These are phyloP conservation scores for Trifolium dubium DNA, from an alignment of 306 rosid genomes.

Conservation along the genomic window DNA sequence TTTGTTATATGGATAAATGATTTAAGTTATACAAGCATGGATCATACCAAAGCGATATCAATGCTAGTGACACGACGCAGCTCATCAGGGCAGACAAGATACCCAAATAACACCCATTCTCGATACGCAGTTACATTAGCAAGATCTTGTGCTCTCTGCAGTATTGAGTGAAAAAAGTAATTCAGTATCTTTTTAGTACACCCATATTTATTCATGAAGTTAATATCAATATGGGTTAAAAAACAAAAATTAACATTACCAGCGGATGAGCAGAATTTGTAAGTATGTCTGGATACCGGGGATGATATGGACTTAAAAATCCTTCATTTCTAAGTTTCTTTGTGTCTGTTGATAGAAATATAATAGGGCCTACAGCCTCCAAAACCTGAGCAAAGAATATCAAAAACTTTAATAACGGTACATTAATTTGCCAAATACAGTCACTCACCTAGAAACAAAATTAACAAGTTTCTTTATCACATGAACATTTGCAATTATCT, in stretches of 20 bases:
- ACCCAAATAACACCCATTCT: conserved; percentile 97
- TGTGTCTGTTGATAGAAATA: conserved; percentile 94
- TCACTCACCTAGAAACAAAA: conserved; percentile 32
- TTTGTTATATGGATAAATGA: conserved; percentile 23
- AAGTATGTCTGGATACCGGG: conserved; percentile 98
- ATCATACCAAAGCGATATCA: conserved; percentile 91
- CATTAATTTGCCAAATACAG: conserved; percentile 36
- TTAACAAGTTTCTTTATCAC: conserved; percentile 31
- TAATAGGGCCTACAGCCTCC: conserved; percentile 97
- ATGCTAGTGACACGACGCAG: conserved; percentile 98
- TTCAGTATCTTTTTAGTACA: conserved; percentile 38
- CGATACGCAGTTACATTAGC: conserved; percentile 97
- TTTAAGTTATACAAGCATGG: conserved; percentile 32
- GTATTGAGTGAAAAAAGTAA: conserved; percentile 30
- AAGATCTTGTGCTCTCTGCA: conserved; percentile 98
- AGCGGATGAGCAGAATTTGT: conserved; percentile 98
- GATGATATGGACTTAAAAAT: conserved; percentile 96
- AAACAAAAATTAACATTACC: conserved; percentile 55
- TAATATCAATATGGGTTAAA: conserved; percentile 24
- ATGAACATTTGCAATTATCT: conserved; percentile 1
- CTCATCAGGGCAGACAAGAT: conserved; percentile 99
- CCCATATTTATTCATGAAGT: conserved; percentile 40
- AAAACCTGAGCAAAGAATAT: conserved; percentile 66
- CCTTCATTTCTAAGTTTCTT: conserved; percentile 98
- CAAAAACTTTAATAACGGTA: conserved; percentile 17